Evolutionary conservation across 352 stramenopile genomes (phyloP), one percentile per base, ranked within the genome.

Genomic region (Phytophthora agathidicida): DNA sequence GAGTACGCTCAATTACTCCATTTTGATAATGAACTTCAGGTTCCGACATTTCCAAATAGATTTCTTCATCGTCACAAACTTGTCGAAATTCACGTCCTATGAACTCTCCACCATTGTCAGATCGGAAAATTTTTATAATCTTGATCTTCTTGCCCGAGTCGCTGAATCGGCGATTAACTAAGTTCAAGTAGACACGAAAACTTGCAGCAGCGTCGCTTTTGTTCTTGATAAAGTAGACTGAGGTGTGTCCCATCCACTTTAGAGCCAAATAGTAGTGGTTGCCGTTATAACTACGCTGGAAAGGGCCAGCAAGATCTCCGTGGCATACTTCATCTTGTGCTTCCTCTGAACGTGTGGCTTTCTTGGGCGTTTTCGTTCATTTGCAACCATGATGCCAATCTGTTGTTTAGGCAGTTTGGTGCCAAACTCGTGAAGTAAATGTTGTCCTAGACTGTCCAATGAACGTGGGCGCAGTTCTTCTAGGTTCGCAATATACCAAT

Each of bases 101-200:
- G 17, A 64, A 46, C 26, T 64, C 44, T 8, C 54, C 44, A 6
- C 51, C 51, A 32, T 60, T 60, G 20, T 52, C 30, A 3, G 45
- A 65, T 1, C 52, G 24, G 14, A 31, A 59, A 2, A 47, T 42
- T 7, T 23, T 42, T 6, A 65, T 38, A 2, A 47, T 42, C 11
- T 23, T 42, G 10, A 65, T 38, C 2, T 5, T 41, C 1, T 42
- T 17, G 11, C 13, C 7, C n/a, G n/a, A n/a, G 1, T 35, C n/a
- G 0, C 41, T 20, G n/a, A 56, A 58, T 9, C 55, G 28, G 0
- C 55, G 19, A 27, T 65, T 59, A 0, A 65, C 8, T 0, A 55
- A 16, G n/a, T 60, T 60, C 33, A 55, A 6, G 8, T 50, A 60
- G 0, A 4, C 32, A 7, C 10, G 22, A 17, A 57, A 63, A 5